Conservation (phyloP, 2,329 filamentous ascomycete genomes). For the Thielaviopsis musarum region DNA sequence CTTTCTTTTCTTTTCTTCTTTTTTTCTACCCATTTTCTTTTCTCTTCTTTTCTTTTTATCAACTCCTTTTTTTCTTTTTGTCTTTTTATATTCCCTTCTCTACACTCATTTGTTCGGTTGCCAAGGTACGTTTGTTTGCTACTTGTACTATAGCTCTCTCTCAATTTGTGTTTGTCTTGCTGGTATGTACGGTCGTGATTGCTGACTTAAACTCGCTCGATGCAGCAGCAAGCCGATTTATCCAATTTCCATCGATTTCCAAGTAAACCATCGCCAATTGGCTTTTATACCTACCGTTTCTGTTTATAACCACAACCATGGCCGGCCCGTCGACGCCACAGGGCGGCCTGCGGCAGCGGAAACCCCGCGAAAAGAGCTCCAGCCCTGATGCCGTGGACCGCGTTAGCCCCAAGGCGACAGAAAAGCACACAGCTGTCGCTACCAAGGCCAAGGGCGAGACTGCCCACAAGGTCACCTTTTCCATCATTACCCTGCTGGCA, state of each 20-base stretch:
- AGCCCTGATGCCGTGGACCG: conserved; percentile 20
- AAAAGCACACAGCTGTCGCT: conserved; percentile 17
- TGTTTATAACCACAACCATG: conserved; percentile 22
- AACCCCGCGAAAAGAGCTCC: conserved; percentile 32
- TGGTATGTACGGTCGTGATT: not conserved
- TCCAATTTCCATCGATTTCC: not conserved
- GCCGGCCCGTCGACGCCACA: conserved; percentile 33
- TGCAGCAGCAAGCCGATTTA: not conserved
- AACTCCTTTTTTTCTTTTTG: conserved; percentile 4
- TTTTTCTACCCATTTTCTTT: conserved; percentile 10
- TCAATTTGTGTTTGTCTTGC: not conserved
- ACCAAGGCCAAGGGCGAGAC: conserved; percentile 39
- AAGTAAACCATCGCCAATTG: not conserved
- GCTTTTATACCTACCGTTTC: conserved; percentile 11
- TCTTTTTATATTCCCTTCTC: conserved; percentile 2
- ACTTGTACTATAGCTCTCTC: conserved; percentile 2
- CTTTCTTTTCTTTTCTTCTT: conserved; percentile 9
- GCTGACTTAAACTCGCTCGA: not conserved
- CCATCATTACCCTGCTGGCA: conserved; percentile 62
- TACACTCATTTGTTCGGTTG: not conserved
- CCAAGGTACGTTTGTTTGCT: not conserved
- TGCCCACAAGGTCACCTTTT: conserved; percentile 69
- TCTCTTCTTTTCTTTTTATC: conserved; percentile 10
- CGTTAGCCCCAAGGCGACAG: conserved; percentile 28
- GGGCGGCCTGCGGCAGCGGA: conserved; percentile 43